Evolutionary conservation across 2,329 filamentous ascomycete species (phyloP).

Genomic region (Monilinia laxa): DNA sequence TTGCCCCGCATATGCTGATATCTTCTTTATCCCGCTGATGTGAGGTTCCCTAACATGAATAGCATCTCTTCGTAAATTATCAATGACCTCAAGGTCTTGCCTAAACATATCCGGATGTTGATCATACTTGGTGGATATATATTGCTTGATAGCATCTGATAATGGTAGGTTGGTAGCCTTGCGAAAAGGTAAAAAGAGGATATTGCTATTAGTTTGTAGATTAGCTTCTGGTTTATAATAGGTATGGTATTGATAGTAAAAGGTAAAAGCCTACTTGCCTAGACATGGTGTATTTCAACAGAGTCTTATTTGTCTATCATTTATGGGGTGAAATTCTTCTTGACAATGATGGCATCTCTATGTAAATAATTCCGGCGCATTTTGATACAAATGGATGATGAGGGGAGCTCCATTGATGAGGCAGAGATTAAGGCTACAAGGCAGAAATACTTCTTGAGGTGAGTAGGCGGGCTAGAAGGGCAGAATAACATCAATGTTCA

Average conservation of each 20-base stretch:
- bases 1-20: conserved; percentile 91
- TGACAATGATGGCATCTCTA: not conserved
- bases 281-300: conserved; percentile 13
- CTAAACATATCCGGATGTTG: conserved; percentile 97
- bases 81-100: conserved; percentile 82
- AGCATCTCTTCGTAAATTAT: conserved; percentile 80
- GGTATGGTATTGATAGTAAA: too few relatives aligned
- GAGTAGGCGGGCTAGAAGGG: not conserved
- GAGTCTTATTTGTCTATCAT: not conserved
- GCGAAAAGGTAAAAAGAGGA: conserved; percentile 66
- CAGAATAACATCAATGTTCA: not conserved
- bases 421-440: conserved; percentile 18
- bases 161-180: conserved; percentile 77
- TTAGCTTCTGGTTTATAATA: conserved; percentile 1
- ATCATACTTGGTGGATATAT: conserved; percentile 98
- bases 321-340: not conserved
- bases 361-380: conserved; percentile 13
- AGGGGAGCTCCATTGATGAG: not conserved
- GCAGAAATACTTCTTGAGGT: not conserved
- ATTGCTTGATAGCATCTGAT: conserved; percentile 81
- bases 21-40: conserved; percentile 77
- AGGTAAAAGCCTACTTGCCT: conserved; percentile 14
- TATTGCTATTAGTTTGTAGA: conserved; percentile 35
- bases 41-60: conserved; percentile 87
- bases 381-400: not conserved